These are phyloP conservation scores for Diaporthe sp. DNA, from an alignment of 2,329 filamentous ascomycete genomes.

Conservation along the genomic window DNA sequence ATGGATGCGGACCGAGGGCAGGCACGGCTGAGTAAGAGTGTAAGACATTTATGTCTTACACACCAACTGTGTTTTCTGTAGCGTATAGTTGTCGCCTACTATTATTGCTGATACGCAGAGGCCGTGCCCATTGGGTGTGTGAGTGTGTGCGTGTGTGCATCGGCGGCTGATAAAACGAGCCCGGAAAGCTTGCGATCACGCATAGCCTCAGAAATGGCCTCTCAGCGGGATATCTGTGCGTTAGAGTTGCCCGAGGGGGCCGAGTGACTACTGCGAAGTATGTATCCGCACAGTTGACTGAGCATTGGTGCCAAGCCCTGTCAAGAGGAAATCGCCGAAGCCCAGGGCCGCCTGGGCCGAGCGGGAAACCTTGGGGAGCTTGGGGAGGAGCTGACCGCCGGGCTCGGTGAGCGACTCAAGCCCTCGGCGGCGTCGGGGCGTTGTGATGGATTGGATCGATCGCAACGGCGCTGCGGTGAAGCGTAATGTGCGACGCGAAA, in stretches of 20 bases:
- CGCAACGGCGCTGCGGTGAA: conserved; percentile 29
- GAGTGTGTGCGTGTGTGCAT: not conserved
- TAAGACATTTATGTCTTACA: conserved; percentile 35
- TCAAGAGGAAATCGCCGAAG: conserved; percentile 30
- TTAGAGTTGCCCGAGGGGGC: conserved; percentile 3
- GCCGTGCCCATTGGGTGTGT: not conserved
- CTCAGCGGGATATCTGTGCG: conserved; percentile 27
- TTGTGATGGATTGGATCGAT: conserved; percentile 10
- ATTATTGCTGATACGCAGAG: conserved; percentile 20
- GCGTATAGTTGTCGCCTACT: conserved; percentile 30
- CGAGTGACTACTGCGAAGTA: not conserved
- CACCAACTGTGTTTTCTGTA: conserved; percentile 15
- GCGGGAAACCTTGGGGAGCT: conserved; percentile 16
- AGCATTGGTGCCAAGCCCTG: conserved; percentile 30
- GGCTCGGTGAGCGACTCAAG: conserved; percentile 15
- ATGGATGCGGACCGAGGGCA: not conserved
- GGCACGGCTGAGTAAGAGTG: conserved; percentile 37
- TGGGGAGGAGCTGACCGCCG: conserved; percentile 19
- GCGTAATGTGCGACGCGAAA: conserved; percentile 29
- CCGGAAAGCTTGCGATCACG: conserved; percentile 20
- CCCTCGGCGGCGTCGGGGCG: conserved; percentile 23
- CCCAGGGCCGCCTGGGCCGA: not conserved
- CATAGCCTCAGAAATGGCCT: not conserved
- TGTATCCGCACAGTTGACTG: not conserved
- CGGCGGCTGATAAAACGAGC: conserved; percentile 33